Percentiles rank a stretch among this genome's conserved stretches.
Evolutionary conservation across 2,329 filamentous ascomycete species (phyloP).

Genomic region (Plectosphaerella plurivora): DNA sequence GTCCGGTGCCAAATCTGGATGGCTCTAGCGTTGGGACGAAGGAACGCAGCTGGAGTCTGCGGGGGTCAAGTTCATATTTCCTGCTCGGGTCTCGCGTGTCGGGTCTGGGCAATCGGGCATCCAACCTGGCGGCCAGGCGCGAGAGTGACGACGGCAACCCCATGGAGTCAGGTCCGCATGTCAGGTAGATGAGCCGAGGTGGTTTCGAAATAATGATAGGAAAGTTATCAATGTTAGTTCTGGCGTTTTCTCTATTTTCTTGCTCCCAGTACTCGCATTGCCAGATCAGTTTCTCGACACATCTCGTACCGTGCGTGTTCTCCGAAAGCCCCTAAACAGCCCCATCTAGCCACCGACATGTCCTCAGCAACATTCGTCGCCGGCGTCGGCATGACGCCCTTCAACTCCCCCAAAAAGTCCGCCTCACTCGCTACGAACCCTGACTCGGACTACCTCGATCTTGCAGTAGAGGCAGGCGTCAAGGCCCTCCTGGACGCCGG

Average conservation of each 20-base stretch:
- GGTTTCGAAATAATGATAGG: too few relatives aligned
- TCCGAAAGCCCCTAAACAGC: not conserved
- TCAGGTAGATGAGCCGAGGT: too few relatives aligned
- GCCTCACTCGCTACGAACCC: conserved; percentile 15
- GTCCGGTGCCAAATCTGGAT: not conserved
- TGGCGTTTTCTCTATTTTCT: too few relatives aligned
- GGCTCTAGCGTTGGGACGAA: not conserved
- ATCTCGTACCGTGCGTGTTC: not conserved
- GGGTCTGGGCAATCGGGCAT: not conserved
- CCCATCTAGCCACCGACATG: not conserved
- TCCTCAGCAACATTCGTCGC: conserved; percentile 12
- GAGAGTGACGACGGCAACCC: too few relatives aligned
- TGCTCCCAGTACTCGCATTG: too few relatives aligned
- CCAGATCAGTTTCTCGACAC: not conserved
- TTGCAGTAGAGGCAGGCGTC: conserved; percentile 21
- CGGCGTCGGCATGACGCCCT: conserved; percentile 19
- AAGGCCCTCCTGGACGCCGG: conserved; percentile 19
- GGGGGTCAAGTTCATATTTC: too few relatives aligned
- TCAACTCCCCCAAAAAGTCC: conserved; percentile 8
- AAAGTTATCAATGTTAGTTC: too few relatives aligned
- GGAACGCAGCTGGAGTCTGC: not conserved
- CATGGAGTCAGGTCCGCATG: too few relatives aligned
- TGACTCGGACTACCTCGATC: conserved; percentile 23
- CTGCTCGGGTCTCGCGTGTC: not conserved
- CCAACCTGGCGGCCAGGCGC: too few relatives aligned